A percentile compares a stretch with the other conserved stretches of the same genome.
phyloP scores from a whole-genome alignment of 306 rosid species.

The Morella rubra region DNA sequence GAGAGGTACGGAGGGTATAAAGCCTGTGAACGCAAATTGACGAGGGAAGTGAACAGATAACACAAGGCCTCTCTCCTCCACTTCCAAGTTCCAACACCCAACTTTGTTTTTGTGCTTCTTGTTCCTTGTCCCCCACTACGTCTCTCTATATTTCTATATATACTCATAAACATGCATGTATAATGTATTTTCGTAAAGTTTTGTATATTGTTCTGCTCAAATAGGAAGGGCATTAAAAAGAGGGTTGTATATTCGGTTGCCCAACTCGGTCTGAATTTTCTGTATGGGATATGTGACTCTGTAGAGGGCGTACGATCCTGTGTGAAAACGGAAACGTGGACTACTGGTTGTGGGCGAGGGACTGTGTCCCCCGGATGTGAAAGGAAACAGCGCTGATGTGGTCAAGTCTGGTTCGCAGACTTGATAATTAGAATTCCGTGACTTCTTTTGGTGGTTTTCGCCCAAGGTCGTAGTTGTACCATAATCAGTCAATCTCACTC shows the following conservation, averaged over 20 bases:
- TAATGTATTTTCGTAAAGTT: not conserved
- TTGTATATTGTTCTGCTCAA: not conserved
- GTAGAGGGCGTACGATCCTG: not conserved
- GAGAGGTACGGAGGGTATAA: not conserved
- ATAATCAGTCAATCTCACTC: not conserved
- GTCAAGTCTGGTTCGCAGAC: conserved; percentile 31
- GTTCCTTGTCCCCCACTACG: conserved; percentile 22
- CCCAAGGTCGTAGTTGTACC: not conserved
- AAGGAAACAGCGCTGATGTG: conserved; percentile 8
- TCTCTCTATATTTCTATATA: not conserved
- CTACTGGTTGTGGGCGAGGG: not conserved
- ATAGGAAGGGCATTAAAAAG: not conserved
- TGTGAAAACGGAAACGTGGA: not conserved
- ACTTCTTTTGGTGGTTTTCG: not conserved
- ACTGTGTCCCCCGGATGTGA: not conserved
- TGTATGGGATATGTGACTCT: not conserved
- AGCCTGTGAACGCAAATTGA: not conserved
- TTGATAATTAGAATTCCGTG: not conserved
- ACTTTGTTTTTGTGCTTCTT: conserved; percentile 21
- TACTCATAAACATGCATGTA: not conserved
- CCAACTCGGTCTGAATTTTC: not conserved
- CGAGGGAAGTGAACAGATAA: conserved; percentile 28
- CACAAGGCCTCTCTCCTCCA: conserved; percentile 32
- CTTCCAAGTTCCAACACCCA: conserved; percentile 29
- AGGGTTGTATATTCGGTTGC: not conserved